Conservation (phyloP, 176 grass and related monocot species). For the Aegilops sharonensis region DNA sequence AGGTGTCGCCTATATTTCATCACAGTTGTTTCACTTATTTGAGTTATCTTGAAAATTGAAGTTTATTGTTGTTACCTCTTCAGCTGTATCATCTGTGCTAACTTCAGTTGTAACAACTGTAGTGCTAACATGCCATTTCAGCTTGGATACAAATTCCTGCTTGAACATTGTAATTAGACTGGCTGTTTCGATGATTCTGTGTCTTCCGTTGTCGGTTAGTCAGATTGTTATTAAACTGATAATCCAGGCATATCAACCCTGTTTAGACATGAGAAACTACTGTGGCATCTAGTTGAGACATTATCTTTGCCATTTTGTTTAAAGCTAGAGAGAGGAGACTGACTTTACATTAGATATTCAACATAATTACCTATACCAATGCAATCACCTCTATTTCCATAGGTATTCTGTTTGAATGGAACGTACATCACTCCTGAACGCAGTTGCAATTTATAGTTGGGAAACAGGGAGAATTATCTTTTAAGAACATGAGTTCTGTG, state of each 20-base stretch:
- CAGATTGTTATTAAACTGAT: not conserved
- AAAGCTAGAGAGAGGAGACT: not conserved
- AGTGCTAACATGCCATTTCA: not conserved
- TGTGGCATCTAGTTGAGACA: not conserved
- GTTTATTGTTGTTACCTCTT: not conserved
- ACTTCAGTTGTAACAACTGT: not conserved
- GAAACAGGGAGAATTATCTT: not conserved
- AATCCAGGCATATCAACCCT: not conserved
- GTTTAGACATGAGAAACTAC: not conserved
- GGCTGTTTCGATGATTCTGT: not conserved
- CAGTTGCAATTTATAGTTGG: not conserved
- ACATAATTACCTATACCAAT: not conserved
- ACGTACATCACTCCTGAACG: not conserved
- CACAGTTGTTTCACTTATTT: not conserved
- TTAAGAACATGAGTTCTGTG: not conserved
- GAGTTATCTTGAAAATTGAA: not conserved
- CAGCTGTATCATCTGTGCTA: not conserved
- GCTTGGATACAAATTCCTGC: not conserved
- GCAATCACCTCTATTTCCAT: not conserved
- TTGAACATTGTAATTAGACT: too few species aligned
- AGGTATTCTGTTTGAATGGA: not conserved
- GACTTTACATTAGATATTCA: not conserved
- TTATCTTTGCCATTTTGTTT: conserved; percentile 1
- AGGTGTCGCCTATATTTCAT: not conserved
- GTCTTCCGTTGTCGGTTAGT: not conserved